Base-by-base conservation (phyloP, 768 basidiomycete species). In the Glaciozyma antarctica region DNA sequence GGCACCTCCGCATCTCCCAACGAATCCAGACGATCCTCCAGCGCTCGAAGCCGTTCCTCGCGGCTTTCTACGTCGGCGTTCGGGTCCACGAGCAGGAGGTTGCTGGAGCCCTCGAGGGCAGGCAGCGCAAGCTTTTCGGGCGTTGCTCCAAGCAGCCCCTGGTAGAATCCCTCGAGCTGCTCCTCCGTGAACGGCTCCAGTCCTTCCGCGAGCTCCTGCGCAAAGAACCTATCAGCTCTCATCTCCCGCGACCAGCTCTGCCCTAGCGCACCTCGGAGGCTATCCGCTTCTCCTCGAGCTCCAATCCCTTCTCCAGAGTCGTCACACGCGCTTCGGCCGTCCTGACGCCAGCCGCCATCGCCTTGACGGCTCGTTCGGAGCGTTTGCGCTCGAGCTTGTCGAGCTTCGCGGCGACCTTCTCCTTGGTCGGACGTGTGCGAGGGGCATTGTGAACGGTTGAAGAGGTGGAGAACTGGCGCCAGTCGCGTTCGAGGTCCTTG, bases 131-230 rank as follows among this genome's bases (percentile, higher is more conserved):
- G 65, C 51, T 49, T 65, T 28, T 56, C 52, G 44, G 75, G 48
- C 41, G 56, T 44, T 10, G 73, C 57, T 17, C 72, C 63, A 43
- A 82, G 74, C 5, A 82, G 63, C 57, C 81, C 79, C 41, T 77
- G 74, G 59, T 82, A 83, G 28, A 83, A 66, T 9, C 75, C 68
- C 6, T 76, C 65, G 10, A 81, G 73, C 22, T 81, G 76, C 6
- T 74, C 73, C 30, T 81, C 80, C 0, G 77, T 73, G 68, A 77
- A 77, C 0, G 61, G 21, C 5, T 75, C 44, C 28, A 71, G 38
- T 16, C 32, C 19, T 3, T 61, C 51, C 22, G 51, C 26, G 24
- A 68, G 63, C 15, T 67, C 70, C 70, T 70, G 58, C 58, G 38
- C 38, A 41, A 15, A 41, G 13, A 10, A 10, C 38, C 8, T 12